Evolutionary conservation across 1,139 yeast genomes (phyloP), one percentile per base, ranked within the genome.

Genomic region (Lodderomyces beijingensis): DNA sequence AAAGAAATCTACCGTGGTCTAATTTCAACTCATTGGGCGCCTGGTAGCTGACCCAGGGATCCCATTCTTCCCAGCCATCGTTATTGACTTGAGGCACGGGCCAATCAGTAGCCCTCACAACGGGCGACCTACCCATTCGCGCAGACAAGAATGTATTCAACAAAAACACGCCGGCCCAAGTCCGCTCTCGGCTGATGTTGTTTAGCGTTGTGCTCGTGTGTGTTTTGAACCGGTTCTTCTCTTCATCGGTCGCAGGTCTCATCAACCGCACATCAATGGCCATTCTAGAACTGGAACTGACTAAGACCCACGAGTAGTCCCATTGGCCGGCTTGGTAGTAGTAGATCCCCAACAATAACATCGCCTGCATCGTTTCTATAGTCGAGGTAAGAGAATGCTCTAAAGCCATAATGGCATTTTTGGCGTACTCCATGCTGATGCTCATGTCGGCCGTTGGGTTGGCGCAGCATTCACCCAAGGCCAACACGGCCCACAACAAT

Each of bases 21-120:
- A 50, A 30, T 14, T 40, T 38, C 3, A 49, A 30, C 2, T 34
- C 21, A 10, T 44, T 40, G 1, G 45, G 38, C 1, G 42, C 28
- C 31, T 43, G 43, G 30, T 37, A 38, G 10, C 47, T 40, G 23
- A 38, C 39, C 56, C 55, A 50, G 3, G 48, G 32, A 27, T 48
- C 55, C 55, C 55, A 51, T 40, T 51, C 56, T 36, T 52, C 57
- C 56, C 56, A 51, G 3, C 53, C 54, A 26, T 50, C 54, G 16
- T 39, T 44, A 25, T 43, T 40, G 10, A 51, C 39, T 8, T 32
- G 36, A 2, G 56, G 56, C 5, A 46, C 42, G 9, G 54, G 55
- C 57, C 57, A 52, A 38, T 52, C 57, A 25, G 39, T 28, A 4
- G 54, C 51, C 28, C 55, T 41, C 3, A 51, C 45, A 20, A 50